Evolutionary conservation across 108 stramenopile genomes (phyloP).

Genomic region (Stephanodiscus triporus): DNA sequence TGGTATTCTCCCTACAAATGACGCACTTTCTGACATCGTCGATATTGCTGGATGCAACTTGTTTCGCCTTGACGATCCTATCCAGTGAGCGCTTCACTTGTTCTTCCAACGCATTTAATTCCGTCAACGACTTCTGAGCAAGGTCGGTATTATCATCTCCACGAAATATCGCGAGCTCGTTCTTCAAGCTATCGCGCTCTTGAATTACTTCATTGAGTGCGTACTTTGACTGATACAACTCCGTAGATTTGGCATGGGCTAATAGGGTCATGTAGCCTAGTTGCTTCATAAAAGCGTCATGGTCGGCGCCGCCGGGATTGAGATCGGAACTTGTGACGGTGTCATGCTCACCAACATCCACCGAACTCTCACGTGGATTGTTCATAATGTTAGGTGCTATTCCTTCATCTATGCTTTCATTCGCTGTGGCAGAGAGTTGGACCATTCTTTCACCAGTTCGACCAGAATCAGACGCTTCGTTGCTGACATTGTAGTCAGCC

Average conservation of each 20-base stretch:
- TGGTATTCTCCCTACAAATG: slow-evolving; percentile 41
- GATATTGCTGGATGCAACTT: slow-evolving; percentile 17
- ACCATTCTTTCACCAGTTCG: not conserved
- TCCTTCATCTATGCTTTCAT: slow-evolving; percentile 1
- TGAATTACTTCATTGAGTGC: slow-evolving; percentile 24
- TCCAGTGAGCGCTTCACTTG: slow-evolving; percentile 34
- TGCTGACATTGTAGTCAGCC: not conserved
- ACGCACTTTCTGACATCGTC: slow-evolving; percentile 43
- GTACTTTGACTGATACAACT: slow-evolving; percentile 34
- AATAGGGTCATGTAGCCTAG: slow-evolving; percentile 19
- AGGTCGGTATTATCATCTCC: slow-evolving; percentile 14
- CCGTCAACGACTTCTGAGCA: slow-evolving; percentile 28
- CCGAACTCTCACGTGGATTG: slow-evolving; percentile 4
- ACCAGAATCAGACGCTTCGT: not conserved
- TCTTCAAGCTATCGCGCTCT: slow-evolving; percentile 23
- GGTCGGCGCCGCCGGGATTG: not conserved
- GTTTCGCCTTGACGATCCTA: slow-evolving; percentile 33
- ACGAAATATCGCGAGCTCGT: slow-evolving; percentile 13
- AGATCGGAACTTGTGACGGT: not conserved
- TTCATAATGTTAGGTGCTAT: no score
- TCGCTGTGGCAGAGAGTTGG: not conserved
- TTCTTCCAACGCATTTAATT: slow-evolving; percentile 26
- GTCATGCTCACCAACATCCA: not conserved
- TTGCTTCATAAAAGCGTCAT: slow-evolving; percentile 2
- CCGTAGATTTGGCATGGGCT: slow-evolving; percentile 18